Conservation (phyloP, 2,329 filamentous ascomycete species). For the Monilinia fructigena region DNA sequence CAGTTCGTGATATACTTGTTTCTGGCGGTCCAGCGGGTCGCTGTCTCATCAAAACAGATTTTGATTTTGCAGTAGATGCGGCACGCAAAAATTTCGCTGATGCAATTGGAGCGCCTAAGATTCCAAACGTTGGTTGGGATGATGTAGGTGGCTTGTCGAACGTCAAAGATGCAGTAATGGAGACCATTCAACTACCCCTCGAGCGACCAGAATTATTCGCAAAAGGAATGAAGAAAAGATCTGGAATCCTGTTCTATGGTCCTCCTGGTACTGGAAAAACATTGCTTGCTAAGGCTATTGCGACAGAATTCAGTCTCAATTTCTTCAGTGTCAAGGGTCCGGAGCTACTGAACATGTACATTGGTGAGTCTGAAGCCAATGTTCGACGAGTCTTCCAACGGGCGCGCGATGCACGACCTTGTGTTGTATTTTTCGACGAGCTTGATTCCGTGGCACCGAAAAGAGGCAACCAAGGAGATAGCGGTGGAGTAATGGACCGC, state of each 20-base stretch:
- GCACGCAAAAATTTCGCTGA: slow-evolving; percentile 98
- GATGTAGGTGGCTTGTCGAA: slow-evolving; percentile 91
- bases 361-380: slow-evolving; percentile 90
- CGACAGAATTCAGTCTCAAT: slow-evolving; percentile 89
- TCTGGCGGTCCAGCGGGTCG: slow-evolving; percentile 78
- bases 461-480: slow-evolving; percentile 94
- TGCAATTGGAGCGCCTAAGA: slow-evolving; percentile 95
- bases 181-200: slow-evolving; percentile 91
- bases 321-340: slow-evolving; percentile 94
- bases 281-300: slow-evolving; percentile 87
- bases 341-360: slow-evolving; percentile 93
- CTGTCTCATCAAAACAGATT: slow-evolving; percentile 78
- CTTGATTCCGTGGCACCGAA: slow-evolving; percentile 93
- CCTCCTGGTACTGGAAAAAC: slow-evolving; percentile 92
- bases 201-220: slow-evolving; percentile 92
- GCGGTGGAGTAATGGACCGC: slow-evolving; percentile 95
- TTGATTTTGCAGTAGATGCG: slow-evolving; percentile 89
- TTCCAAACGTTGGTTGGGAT: slow-evolving; percentile 94
- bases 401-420: slow-evolving; percentile 80
- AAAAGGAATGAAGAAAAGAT: slow-evolving; percentile 97
- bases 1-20: slow-evolving; percentile 79
- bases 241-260: slow-evolving; percentile 88
- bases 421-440: slow-evolving; percentile 92
- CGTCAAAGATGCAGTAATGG: slow-evolving; percentile 94
- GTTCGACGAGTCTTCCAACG: slow-evolving; percentile 86